Conservation (phyloP, 192 early-diverging fungal species). For the Glomus cerebriforme region DNA sequence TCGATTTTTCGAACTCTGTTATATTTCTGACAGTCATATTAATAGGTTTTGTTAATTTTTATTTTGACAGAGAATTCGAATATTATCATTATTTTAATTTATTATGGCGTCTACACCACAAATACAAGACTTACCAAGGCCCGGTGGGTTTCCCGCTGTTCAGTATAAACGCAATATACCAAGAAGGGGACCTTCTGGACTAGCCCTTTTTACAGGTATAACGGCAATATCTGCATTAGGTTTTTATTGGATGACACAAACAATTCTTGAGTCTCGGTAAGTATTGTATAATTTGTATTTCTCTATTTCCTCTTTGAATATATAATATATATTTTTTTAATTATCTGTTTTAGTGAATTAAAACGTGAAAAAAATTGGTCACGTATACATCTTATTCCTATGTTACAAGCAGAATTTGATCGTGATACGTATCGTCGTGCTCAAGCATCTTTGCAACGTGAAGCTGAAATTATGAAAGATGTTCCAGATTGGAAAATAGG, state of each 20-base stretch:
- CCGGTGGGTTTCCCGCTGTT: conserved; percentile 84
- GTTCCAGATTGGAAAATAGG: conserved; percentile 75
- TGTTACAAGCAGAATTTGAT: conserved; percentile 93
- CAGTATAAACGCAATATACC: conserved; percentile 89
- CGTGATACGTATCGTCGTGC: conserved; percentile 86
- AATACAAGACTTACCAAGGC: conserved; percentile 72
- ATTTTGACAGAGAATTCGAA: too few relatives aligned
- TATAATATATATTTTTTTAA: too few relatives aligned
- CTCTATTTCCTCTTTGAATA: background rate
- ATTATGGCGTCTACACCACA: background rate
- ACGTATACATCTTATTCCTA: conserved; percentile 87
- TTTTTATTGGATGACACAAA: conserved; percentile 68
- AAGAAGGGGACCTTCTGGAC: conserved; percentile 86
- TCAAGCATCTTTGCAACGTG: conserved; percentile 68
- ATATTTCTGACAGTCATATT: too few relatives aligned
- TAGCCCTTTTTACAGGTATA: conserved; percentile 74
- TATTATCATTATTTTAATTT: background rate
- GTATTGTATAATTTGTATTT: background rate
- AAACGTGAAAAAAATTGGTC: conserved; percentile 92
- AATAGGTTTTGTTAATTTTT: too few relatives aligned
- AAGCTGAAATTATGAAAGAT: conserved; percentile 86
- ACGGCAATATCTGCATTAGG: conserved; percentile 81
- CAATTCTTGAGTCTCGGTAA: conserved; percentile 72
- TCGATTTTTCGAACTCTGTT: too few relatives aligned
- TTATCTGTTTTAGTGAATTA: conserved; percentile 66